Base-by-base conservation (phyloP, 2,329 filamentous ascomycete genomes). In the Graphilbum sp. region DNA sequence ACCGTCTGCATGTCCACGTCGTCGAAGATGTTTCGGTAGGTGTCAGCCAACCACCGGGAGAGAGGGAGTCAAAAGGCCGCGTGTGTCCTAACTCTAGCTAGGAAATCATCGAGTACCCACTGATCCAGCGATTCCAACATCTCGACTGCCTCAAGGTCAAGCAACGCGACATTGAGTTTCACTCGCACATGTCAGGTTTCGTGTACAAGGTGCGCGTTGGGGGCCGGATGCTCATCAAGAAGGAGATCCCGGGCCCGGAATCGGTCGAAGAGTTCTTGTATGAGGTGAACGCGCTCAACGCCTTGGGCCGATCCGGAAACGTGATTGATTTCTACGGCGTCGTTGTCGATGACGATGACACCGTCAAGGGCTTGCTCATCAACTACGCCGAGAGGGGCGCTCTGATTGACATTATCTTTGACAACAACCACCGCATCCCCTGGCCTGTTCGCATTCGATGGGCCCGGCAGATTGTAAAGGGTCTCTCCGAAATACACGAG, bases 221-320 rank as follows among this genome's bases (percentile, higher is more conserved):
- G 41, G 75, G 72, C 10, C 62, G 68, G 41, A 62, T 74, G 2
- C 79, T 86, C 49, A 94, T 98, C 59, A 96, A 96, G 58, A 98
- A 98, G 56, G 90, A 98, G 53, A 96, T 98, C 15, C 90, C 90
- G 1, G 87, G 88, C 1, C 88, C 87, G 2, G 88, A 96, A 50
- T 90, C 84, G 0, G 79, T 96, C 17, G 88, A 96, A 45, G 90
- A 96, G 54, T 98, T 98, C 51, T 64, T 96, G 2, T 98, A 98
- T 55, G 90, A 98, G 59, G 82, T 95, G 54, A 95, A 96, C 54
- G 88, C 88, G 4, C 72, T 98, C n/a, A 78, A 81, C 54, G 74
- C 75, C 23, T 65, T 98, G 15, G 67, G 69, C 32, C 74, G 72
- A 40, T 83, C 84, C 2, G 64, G 67, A 6, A 79, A 79, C 49